phyloP scores from a whole-genome alignment of 169 alveolate species.

The Neospora caninum region DNA sequence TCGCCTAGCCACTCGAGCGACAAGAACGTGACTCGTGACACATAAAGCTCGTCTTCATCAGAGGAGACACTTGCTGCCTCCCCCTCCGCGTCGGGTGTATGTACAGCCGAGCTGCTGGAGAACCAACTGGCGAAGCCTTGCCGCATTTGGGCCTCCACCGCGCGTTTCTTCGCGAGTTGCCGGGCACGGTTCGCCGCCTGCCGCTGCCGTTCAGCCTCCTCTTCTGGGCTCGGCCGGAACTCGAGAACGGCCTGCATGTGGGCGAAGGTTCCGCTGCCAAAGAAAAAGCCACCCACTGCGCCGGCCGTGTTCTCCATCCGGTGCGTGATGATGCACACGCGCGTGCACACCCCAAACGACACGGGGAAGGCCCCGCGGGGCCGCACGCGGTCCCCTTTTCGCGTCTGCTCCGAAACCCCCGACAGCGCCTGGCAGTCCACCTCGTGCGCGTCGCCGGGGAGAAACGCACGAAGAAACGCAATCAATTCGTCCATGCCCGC shows the following conservation, averaged over 20 bases:
- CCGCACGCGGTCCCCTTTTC: neutral
- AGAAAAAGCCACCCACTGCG: slow-evolving; percentile 34
- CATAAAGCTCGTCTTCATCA: neutral
- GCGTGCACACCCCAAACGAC: slow-evolving; percentile 26
- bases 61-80: neutral
- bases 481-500: slow-evolving; percentile 3
- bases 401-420: neutral
- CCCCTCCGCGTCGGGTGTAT: neutral
- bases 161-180: neutral
- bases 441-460: neutral
- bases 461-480: slow-evolving; percentile 16
- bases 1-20: slow-evolving; percentile 10
- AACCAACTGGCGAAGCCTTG: neutral
- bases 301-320: slow-evolving; percentile 42
- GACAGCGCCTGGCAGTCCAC: neutral
- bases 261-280: slow-evolving; percentile 48
- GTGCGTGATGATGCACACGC: slow-evolving; percentile 33
- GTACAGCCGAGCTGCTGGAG: neutral
- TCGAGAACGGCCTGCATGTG: slow-evolving; percentile 33
- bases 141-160: neutral
- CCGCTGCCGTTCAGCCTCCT: neutral
- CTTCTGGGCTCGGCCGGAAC: neutral
- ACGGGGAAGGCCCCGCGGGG: neutral
- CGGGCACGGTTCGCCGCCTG: neutral
- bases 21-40: neutral